Base-by-base conservation (phyloP, 176 grass and related monocot genomes). In the Oryza longistaminata region DNA sequence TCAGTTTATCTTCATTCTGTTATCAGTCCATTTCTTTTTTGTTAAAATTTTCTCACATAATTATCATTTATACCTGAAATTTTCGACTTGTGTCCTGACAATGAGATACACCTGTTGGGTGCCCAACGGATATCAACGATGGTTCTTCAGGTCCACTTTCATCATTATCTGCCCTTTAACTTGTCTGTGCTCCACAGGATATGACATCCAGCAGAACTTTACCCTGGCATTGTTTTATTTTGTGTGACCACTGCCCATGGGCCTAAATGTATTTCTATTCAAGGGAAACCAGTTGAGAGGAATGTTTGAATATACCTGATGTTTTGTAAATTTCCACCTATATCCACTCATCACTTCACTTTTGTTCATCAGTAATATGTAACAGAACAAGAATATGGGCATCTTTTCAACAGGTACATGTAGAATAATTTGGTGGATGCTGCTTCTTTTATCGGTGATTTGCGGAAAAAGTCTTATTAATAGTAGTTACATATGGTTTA, bases 181-280 rank as follows among this genome's bases (percentile, higher is more conserved):
- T 74, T 98, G 48, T 87, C 64, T 68, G 85, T 98, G 25, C 34
- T 88, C 72, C 93, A 93, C 89, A 98, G 89, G 66, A 85, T 89
- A 95, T 85, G 76, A 2, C 74, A 90, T 75, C 75, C 73, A 21
- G 85, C 78, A 39, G 95, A 98, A 48, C 71, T 98, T 52, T 88
- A 92, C 77, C 91, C 96, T 34, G 91, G 95, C 72, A 92, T 98
- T 67, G 91, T 87, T 58, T 58, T 98, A 93, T 89, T 98, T 95
- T 76, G 72, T 95, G 78, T 73, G 82, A 35, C 89, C 91, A 74
- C 77, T 93, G 40, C 76, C 87, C 45, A 88, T 98, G 77, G 90
- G 90, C 69, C 72, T 93, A 76, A 84, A 93, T 80, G 85, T 76
- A 66, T 98, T 95, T 85, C 37, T 87, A 65, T 85, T 81, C 71